Evolutionary conservation across 257 asterid species (phyloP).

Genomic region (Solanum chmielewskii): DNA sequence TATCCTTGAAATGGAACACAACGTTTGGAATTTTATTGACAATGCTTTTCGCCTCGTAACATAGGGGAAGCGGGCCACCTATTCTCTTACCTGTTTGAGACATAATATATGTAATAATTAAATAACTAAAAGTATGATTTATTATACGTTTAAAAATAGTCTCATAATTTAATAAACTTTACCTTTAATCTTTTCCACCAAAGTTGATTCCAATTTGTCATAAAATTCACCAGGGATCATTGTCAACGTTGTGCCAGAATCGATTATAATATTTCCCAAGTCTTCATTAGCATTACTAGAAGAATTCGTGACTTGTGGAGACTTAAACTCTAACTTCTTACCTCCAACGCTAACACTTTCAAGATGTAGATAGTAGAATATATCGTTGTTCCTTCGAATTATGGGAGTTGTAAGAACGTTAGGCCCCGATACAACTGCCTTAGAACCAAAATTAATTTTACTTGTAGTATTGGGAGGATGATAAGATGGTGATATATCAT

Average conservation of each 20-base stretch:
- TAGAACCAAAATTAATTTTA: conserved; percentile 39
- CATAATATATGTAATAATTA: background rate
- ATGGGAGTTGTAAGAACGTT: conserved; percentile 32
- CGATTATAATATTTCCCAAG: conserved; percentile 41
- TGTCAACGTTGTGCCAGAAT: conserved; percentile 54
- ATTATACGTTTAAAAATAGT: too few relatives aligned
- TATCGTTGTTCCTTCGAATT: conserved; percentile 9
- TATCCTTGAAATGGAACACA: conserved; percentile 25
- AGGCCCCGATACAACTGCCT: conserved; percentile 16
- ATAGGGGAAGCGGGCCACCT: background rate
- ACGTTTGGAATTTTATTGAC: conserved; percentile 13
- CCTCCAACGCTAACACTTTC: conserved; percentile 32
- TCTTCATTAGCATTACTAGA: background rate
- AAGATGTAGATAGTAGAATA: conserved; percentile 28
- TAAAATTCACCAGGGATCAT: conserved; percentile 17
- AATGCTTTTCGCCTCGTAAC: background rate
- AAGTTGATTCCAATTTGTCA: conserved; percentile 2
- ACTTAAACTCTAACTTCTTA: background rate
- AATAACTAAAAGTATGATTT: background rate
- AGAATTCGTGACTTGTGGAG: background rate
- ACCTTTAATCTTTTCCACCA: conserved; percentile 2
- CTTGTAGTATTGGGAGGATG: conserved; percentile 10
- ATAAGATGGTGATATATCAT: background rate
- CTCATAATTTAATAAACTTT: background rate
- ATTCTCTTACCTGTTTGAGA: background rate